phyloP scores from a whole-genome alignment of 129 eudicot genomes.

The Logfia minima region DNA sequence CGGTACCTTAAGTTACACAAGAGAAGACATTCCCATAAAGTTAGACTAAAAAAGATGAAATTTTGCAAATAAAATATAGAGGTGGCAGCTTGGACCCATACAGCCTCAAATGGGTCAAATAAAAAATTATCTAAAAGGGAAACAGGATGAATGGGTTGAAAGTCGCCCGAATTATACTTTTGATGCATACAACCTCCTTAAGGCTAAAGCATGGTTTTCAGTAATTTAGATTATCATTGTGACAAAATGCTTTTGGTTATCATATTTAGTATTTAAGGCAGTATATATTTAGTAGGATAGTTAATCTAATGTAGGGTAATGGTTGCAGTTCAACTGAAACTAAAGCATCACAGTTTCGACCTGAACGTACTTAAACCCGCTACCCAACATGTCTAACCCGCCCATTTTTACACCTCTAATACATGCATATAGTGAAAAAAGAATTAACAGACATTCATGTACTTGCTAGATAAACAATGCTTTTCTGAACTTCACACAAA shows the following conservation, averaged over 20 bases:
- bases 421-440: no score
- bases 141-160: background rate
- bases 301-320: background rate
- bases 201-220: background rate
- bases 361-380: background rate
- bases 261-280: background rate
- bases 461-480: no score
- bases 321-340: background rate
- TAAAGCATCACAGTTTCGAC: background rate
- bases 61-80: background rate
- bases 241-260: background rate
- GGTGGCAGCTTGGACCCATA: background rate
- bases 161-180: background rate
- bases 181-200: background rate
- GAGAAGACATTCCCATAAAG: background rate
- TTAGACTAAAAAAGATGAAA: background rate
- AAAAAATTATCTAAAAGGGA: background rate
- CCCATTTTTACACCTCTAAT: background rate
- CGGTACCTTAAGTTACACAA: conserved; percentile 49
- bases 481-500: no score
- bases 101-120: background rate
- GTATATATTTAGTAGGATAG: background rate
- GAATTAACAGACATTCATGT: no score
- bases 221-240: background rate
- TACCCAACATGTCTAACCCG: background rate